Base-by-base conservation (phyloP, 805 yeast genomes). In the Candida broadrunensis region DNA sequence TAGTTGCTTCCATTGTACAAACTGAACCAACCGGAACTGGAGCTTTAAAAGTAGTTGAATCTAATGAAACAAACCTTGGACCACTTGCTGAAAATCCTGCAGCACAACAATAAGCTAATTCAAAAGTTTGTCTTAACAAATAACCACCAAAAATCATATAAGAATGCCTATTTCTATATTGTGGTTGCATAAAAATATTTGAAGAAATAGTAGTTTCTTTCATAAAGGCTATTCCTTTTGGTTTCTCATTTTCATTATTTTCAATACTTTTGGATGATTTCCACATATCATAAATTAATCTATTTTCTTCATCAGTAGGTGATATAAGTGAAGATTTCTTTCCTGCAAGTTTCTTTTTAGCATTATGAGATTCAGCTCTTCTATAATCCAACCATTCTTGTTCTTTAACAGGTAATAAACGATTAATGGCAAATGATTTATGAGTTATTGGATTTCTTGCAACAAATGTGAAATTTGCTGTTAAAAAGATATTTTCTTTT, bases 1-100 rank as follows among this genome's bases (percentile, higher is more conserved):
- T 87, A 16, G 83, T 72, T 1, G 97, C 93, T 39, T 80, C 76
- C 81, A 88, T 80, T 48, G 82, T 85, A 44, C 90, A 68, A 7
- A 91, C 96, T 1, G 90, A 81, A 1, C 98, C 97, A 14, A 90
- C 97, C 1, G 97, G 97, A 6, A 90, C 98, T 2, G 98, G 98
- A 15, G 90, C 85, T 55, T 85, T 82, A 73, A 90, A 90, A 18
- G 95, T 85, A 33, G 96, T 88, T 17, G 93, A 84, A 60, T 90
- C 97, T 50, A 90, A 73, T 2, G 96, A 85, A 9, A 88, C 86
- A 51, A 90, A 90, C 58, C 97, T 74, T 33, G 98, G 97, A 45
- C 84, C 80, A 13, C 91, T 81, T 49, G 81, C 81, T 2, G 96
- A 72, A 55, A 90, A 88, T 1, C 95, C 86, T 5, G 96, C 96